Percentiles rank a stretch among this genome's conserved stretches.
Evolutionary conservation across 2,329 filamentous ascomycete species (phyloP).

Genomic region (Onygenales sp.): DNA sequence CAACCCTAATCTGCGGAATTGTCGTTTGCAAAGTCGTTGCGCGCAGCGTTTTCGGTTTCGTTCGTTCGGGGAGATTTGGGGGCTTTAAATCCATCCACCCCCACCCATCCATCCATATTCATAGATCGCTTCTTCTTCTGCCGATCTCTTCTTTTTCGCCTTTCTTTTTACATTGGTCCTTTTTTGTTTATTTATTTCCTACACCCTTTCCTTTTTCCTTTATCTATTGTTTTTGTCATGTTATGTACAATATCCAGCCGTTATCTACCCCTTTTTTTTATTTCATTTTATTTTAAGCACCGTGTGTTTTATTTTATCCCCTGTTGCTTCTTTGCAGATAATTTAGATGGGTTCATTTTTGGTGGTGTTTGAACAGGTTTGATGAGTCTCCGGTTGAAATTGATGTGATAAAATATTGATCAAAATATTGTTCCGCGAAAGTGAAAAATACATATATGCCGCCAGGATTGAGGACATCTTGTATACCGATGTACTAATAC

Average conservation of each 20-base stretch:
- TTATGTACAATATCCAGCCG: conserved; percentile 3
- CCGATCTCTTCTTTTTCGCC: background rate
- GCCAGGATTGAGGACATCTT: too few relatives aligned
- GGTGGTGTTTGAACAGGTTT: too few relatives aligned
- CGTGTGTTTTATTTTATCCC: background rate
- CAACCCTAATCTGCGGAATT: too few relatives aligned
- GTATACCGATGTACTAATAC: too few relatives aligned
- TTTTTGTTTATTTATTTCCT: background rate
- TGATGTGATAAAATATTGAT: too few relatives aligned
- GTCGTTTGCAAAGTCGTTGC: too few relatives aligned
- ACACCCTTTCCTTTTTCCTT: background rate
- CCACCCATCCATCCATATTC: background rate
- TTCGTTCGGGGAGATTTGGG: too few relatives aligned
- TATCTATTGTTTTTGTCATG: background rate
- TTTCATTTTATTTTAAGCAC: background rate
- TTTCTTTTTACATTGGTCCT: background rate
- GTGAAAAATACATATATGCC: too few relatives aligned
- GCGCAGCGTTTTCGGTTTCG: too few relatives aligned
- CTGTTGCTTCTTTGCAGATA: background rate
- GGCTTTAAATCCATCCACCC: too few relatives aligned
- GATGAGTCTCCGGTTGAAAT: too few relatives aligned
- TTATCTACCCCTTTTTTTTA: background rate
- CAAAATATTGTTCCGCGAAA: too few relatives aligned
- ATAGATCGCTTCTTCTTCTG: background rate
- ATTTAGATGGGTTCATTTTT: background rate